Conservation (phyloP, 139 green algal species). For the Chlamydomonas sp. region DNA sequence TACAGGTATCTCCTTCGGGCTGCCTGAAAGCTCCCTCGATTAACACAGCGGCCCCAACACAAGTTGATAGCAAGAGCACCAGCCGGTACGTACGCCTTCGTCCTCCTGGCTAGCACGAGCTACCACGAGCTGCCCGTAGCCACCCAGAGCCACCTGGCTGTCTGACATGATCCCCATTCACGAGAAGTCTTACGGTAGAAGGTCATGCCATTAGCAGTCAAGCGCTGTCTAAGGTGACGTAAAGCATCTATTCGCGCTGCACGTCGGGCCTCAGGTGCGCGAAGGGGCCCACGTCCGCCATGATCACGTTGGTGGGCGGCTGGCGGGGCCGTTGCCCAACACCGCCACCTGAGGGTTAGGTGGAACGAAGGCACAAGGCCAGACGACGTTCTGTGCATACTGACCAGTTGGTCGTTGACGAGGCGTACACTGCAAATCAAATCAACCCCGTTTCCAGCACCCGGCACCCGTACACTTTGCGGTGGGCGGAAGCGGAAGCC, state of each 20-base stretch:
- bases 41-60: too few species aligned
- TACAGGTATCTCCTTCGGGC: too few species aligned
- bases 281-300: slow-evolving; percentile 18
- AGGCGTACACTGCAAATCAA: not conserved
- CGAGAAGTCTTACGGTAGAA: too few species aligned
- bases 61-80: too few species aligned
- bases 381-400: not conserved
- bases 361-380: not conserved
- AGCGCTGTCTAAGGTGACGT: too few species aligned
- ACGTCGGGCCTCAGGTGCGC: slow-evolving; percentile 28
- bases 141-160: too few species aligned
- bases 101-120: too few species aligned
- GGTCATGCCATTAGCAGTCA: too few species aligned
- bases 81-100: too few species aligned
- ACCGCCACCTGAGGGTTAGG: slow-evolving; percentile 17
- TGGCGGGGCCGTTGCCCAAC: slow-evolving; percentile 11
- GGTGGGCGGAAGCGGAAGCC: not conserved
- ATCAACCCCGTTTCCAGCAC: not conserved
- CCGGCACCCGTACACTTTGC: not conserved
- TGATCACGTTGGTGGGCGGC: not conserved
- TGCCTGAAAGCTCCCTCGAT: too few species aligned
- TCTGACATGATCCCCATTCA: too few species aligned
- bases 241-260: not conserved
- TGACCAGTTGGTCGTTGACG: not conserved
- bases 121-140: too few species aligned